A percentile compares a stretch with the other conserved stretches of the same genome.
Conservation (phyloP, 2,329 filamentous ascomycete species). For the Colletotrichum musae region DNA sequence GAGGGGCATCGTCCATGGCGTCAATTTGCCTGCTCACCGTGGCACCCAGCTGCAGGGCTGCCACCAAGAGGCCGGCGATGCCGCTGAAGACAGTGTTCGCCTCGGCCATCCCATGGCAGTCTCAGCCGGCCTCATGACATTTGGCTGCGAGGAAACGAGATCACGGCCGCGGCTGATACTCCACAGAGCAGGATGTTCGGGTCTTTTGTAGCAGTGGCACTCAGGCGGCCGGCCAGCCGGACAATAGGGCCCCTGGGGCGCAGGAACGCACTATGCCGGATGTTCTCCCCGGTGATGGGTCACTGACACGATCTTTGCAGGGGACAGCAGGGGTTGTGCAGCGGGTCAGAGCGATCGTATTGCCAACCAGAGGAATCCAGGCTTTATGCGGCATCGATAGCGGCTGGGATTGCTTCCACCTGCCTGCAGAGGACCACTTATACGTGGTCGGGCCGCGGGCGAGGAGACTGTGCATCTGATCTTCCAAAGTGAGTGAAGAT, state of each 20-base stretch:
- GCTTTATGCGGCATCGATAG: not conserved
- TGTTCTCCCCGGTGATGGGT: constrained; percentile 10
- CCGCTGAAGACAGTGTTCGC: constrained; percentile 16
- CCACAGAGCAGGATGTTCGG: not conserved
- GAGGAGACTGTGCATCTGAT: not conserved
- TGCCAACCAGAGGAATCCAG: not conserved
- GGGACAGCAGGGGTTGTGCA: constrained; percentile 7
- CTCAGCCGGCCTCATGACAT: not conserved
- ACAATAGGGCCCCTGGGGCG: constrained; percentile 2
- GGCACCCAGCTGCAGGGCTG: constrained; percentile 10
- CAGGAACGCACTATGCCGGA: constrained; percentile 2
- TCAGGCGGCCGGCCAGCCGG: not conserved
- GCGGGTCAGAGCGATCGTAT: not conserved
- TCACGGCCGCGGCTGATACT: not conserved
- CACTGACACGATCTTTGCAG: constrained; percentile 10
- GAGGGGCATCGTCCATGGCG: constrained; percentile 13
- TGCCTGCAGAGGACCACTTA: not conserved
- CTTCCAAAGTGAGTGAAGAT: not conserved
- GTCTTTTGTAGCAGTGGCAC: constrained; percentile 6
- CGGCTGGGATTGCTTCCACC: not conserved
- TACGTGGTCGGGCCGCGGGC: not conserved
- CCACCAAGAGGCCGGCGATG: constrained; percentile 23
- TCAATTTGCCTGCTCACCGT: constrained; percentile 24
- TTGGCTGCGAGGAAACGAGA: not conserved
- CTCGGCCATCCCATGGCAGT: constrained; percentile 23